phyloP scores from a whole-genome alignment of 2,329 filamentous ascomycete species.

The Sporothrix pallida region DNA sequence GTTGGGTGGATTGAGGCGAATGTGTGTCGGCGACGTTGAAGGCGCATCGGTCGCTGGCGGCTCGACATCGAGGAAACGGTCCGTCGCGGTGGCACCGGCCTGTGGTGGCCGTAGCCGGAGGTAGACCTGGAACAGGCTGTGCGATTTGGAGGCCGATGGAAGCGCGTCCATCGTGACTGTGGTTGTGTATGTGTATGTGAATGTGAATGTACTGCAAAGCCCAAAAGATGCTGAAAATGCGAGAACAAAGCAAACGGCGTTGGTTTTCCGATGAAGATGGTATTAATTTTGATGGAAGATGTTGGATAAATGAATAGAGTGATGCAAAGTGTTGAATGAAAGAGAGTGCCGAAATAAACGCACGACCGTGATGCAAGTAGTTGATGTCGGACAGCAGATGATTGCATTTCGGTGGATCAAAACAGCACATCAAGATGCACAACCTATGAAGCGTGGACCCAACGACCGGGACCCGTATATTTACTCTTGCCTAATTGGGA shows the following conservation, averaged over 20 bases:
- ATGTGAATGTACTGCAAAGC: not conserved
- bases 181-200: too few species aligned
- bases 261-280: not conserved
- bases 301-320: not conserved
- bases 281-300: not conserved
- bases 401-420: constrained; percentile 15
- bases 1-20: constrained; percentile 78
- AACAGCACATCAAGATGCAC: constrained; percentile 29
- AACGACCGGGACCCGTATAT: constrained; percentile 28
- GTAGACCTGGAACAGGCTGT: constrained; percentile 85
- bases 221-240: not conserved
- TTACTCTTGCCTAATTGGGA: constrained; percentile 37
- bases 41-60: constrained; percentile 47
- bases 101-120: constrained; percentile 78
- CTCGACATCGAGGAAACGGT: constrained; percentile 83
- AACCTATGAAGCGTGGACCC: constrained; percentile 6
- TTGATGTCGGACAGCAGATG: constrained; percentile 8
- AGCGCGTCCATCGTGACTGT: constrained; percentile 46
- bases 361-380: constrained; percentile 14
- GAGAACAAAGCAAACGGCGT: not conserved
- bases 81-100: constrained; percentile 52
- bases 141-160: constrained; percentile 41
- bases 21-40: constrained; percentile 64
- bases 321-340: not conserved
- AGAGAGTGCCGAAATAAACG: not conserved